phyloP scores from a whole-genome alignment of 1,284 basidiomycete species.

The Xanthoconium separans region DNA sequence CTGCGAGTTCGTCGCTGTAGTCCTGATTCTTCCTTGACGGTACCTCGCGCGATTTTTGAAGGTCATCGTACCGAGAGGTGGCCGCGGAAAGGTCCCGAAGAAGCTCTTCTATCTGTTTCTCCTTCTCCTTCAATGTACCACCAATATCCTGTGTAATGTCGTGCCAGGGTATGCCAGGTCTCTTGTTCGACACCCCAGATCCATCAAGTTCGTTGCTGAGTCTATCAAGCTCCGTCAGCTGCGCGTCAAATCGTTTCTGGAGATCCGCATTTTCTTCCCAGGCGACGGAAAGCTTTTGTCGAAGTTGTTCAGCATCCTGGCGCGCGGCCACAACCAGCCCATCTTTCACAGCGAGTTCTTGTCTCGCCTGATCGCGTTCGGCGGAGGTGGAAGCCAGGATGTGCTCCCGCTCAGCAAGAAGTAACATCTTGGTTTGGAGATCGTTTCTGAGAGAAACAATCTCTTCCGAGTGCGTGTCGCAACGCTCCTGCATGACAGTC shows the following conservation, averaged over 20 bases:
- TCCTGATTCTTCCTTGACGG: background rate
- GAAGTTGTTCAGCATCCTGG: conserved; percentile 3
- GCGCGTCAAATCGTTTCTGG: background rate
- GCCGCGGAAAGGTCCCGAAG: too few relatives aligned
- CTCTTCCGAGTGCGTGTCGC: conserved; percentile 6
- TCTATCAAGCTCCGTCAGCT: background rate
- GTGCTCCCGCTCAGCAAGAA: conserved; percentile 5
- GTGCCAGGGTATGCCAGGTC: too few relatives aligned
- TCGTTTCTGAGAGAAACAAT: background rate
- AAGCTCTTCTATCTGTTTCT: background rate
- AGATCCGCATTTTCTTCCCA: background rate
- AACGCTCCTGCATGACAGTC: conserved; percentile 1
- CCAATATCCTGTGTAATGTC: background rate
- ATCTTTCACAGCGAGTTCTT: background rate
- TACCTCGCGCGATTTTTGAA: background rate
- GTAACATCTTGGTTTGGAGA: background rate
- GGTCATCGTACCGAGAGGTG: background rate
- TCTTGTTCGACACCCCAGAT: background rate
- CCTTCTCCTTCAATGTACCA: conserved; percentile 4
- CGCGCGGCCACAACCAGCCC: background rate
- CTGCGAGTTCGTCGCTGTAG: background rate
- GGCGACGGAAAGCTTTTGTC: background rate
- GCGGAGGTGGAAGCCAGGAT: background rate
- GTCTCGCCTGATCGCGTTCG: background rate
- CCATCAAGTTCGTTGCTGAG: conserved; percentile 1